Evolutionary conservation across 2,329 filamentous ascomycete genomes (phyloP).

Genomic region (Colletotrichum camelliae): DNA sequence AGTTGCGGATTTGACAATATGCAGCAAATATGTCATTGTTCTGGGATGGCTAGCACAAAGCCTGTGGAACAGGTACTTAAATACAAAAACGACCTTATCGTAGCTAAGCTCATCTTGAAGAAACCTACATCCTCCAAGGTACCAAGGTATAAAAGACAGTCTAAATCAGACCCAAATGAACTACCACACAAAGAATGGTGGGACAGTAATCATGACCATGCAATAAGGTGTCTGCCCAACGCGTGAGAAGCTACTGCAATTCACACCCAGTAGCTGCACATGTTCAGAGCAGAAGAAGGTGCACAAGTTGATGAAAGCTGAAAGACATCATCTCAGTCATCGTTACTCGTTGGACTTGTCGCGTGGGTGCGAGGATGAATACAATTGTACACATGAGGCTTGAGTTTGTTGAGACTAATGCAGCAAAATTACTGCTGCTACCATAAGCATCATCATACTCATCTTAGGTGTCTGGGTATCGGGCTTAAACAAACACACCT

Average conservation of each 20-base stretch:
- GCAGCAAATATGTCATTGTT: neutral
- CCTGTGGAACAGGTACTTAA: neutral
- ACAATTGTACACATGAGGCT: rapidly evolving
- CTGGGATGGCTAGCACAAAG: too few species aligned
- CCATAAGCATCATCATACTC: too few species aligned
- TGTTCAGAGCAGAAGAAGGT: neutral
- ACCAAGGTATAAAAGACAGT: neutral
- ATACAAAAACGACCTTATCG: neutral
- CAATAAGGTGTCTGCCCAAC: neutral
- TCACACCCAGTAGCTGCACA: neutral
- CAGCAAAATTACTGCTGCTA: too few species aligned
- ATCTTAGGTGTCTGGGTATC: too few species aligned
- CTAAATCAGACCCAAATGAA: neutral
- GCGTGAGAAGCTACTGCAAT: neutral
- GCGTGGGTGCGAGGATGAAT: rapidly evolving
- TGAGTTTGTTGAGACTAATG: neutral
- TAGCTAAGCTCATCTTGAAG: neutral
- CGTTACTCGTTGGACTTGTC: rapidly evolving
- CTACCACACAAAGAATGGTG: too few species aligned
- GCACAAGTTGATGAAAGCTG: rapidly evolving
- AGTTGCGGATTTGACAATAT: neutral
- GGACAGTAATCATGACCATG: neutral
- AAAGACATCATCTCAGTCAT: rapidly evolving
- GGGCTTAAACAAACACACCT: too few species aligned
- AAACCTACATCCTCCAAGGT: rapidly evolving